Base-by-base conservation (phyloP, 2,329 filamentous ascomycete genomes). In the Trichoderma sp. region DNA sequence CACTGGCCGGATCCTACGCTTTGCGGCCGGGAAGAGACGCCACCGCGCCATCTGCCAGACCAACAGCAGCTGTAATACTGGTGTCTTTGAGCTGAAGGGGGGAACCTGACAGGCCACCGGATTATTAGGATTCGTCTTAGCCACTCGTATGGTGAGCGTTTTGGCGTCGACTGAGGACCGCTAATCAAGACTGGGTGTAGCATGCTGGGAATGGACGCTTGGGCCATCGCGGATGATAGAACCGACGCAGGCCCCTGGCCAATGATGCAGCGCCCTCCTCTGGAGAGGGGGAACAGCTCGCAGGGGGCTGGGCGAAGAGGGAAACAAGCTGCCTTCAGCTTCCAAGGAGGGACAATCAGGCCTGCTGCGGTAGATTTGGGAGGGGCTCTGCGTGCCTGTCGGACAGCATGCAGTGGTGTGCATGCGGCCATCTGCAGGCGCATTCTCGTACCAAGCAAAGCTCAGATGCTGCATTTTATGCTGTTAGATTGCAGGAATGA, bases 141-240 rank as follows among this genome's bases (percentile, higher is more conserved):
- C 52, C 52, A 45, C 52, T 57, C 19, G 63, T 35, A 48, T 35
- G 29, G 37, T 65, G 63, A 35, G 52, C 52, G 19, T 48, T 57
- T 58, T 58, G 53, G 54, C 32, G 54, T 39, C 10, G 17, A 52
- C 15, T 59, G 64, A 59, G 34, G 64, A 45, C 64, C 54, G 54
- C 64, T 67, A 67, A 52, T 52, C 42, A 57, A 34, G 53, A 39
- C 64, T 50, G 34, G 56, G 45, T 45, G 56, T 25, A 59, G 45
- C 61, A 64, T 53, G 25, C 27, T 64, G 19, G 59, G 42, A 53
- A 25, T 32, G 37, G 56, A 50, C 54, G 64, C 64, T n/a, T 54
- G 35, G 64, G 64, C 64, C 64, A 48, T 32, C 64, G 64, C 64
- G 64, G 64, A 67, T 61, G 64, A 32, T 9, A 42, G 64, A 67